Conservation (phyloP, 2,329 filamentous ascomycete genomes). For the Pseudogymnoascus sp. region DNA sequence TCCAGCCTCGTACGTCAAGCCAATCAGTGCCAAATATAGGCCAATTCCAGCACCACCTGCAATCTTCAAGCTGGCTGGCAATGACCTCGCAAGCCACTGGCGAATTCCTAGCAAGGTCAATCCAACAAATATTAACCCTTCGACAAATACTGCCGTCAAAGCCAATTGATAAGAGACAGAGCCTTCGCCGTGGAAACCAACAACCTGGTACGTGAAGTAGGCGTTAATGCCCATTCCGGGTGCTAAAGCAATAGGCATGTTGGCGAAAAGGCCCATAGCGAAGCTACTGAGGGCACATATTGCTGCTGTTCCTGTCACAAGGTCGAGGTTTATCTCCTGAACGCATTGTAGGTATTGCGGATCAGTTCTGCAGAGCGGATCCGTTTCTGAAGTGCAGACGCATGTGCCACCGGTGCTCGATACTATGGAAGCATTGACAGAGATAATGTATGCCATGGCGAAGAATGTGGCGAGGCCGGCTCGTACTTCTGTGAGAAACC, state of each 20-base stretch:
- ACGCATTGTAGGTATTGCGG: constrained; percentile 56
- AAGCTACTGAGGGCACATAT: constrained; percentile 75
- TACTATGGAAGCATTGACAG: constrained; percentile 30
- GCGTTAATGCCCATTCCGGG: constrained; percentile 80
- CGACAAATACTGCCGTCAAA: constrained; percentile 79
- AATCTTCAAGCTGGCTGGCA: constrained; percentile 78
- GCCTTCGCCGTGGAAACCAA: constrained; percentile 69
- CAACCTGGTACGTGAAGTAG: constrained; percentile 73
- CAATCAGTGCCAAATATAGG: constrained; percentile 64
- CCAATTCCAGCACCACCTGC: constrained; percentile 82
- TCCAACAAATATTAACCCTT: constrained; percentile 77
- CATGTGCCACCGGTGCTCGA: constrained; percentile 58
- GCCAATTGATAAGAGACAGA: constrained; percentile 68
- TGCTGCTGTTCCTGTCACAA: constrained; percentile 78
- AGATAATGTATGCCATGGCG: constrained; percentile 67
- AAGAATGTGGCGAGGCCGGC: constrained; percentile 71
- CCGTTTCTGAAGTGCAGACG: constrained; percentile 52
- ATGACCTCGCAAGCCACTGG: constrained; percentile 79
- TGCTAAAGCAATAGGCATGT: constrained; percentile 63
- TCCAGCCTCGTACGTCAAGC: constrained; percentile 72
- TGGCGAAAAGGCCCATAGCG: constrained; percentile 75
- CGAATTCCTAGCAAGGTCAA: constrained; percentile 74
- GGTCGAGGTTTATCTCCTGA: constrained; percentile 50
- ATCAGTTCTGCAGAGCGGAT: constrained; percentile 48
- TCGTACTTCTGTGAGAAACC: constrained; percentile 77